Evolutionary conservation across 2,329 filamentous ascomycete genomes (phyloP).

Genomic region (Volutella citrinella): DNA sequence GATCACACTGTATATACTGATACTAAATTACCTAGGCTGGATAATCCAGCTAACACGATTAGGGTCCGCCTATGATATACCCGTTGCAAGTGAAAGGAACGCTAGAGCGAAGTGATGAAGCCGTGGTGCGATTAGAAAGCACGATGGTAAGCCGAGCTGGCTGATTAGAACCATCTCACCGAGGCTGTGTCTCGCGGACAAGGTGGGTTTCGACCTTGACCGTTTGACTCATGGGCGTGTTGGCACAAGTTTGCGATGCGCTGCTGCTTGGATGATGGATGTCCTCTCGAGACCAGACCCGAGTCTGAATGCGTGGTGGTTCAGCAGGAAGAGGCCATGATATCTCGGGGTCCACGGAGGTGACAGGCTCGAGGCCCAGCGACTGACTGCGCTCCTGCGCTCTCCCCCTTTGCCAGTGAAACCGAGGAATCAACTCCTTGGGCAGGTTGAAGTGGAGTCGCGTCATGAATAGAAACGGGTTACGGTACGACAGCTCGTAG

Average conservation of each 20-base stretch:
- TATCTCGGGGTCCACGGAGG: constrained; percentile 9
- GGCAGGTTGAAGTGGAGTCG: constrained; percentile 24
- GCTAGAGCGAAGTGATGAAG: too few relatives aligned
- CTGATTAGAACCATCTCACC: too few relatives aligned
- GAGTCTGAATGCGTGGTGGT: constrained; percentile 19
- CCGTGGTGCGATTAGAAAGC: too few relatives aligned
- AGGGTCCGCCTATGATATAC: too few relatives aligned
- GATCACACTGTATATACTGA: too few relatives aligned
- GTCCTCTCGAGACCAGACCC: constrained; percentile 27
- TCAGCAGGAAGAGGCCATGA: constrained; percentile 11
- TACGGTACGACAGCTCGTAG: constrained; percentile 18
- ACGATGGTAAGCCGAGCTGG: too few relatives aligned
- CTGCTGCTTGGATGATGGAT: background rate
- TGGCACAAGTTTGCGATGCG: constrained; percentile 7
- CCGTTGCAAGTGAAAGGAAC: too few relatives aligned
- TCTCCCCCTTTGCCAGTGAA: too few relatives aligned
- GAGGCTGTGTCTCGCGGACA: constrained; percentile 21
- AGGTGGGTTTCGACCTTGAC: constrained; percentile 25
- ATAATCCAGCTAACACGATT: too few relatives aligned
- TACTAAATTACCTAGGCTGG: too few relatives aligned
- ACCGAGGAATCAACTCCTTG: too few relatives aligned
- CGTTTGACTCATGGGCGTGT: constrained; percentile 10
- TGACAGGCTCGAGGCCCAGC: constrained; percentile 12
- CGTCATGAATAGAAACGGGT: constrained; percentile 35
- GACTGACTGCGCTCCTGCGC: too few relatives aligned